These are phyloP conservation scores for Saccharomycodes ludwigii DNA, from an alignment of 805 yeast species.

Conservation along the genomic window DNA sequence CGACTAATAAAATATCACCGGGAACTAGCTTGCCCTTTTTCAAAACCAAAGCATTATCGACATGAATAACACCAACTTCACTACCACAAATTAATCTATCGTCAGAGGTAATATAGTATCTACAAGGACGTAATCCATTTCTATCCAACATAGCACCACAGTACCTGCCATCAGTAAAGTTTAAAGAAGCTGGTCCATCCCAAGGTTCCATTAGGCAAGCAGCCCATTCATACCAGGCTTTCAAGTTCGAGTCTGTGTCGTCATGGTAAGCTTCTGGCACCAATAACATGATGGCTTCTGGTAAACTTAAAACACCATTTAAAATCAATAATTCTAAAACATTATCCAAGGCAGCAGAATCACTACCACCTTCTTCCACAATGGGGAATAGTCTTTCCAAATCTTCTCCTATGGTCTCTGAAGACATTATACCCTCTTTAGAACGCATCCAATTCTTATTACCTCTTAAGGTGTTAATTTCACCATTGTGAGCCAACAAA, in stretches of 20 bases:
- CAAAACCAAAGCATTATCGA: slow-evolving; percentile 68
- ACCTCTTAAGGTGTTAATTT: slow-evolving; percentile 92
- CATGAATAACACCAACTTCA: slow-evolving; percentile 93
- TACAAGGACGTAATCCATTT: slow-evolving; percentile 96
- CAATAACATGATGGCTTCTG: slow-evolving; percentile 94
- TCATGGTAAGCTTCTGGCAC: slow-evolving; percentile 98
- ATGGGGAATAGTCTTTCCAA: slow-evolving; percentile 86
- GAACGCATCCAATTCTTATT: slow-evolving; percentile 99
- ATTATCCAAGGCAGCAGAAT: slow-evolving; percentile 95
- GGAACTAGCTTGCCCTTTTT: slow-evolving; percentile 93
- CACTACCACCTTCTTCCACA: slow-evolving; percentile 97
- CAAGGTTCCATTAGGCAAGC: slow-evolving; percentile 99
- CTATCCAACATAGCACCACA: slow-evolving; percentile 98
- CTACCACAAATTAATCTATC: slow-evolving; percentile 96
- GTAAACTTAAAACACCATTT: slow-evolving; percentile 83
- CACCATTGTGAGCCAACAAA: slow-evolving; percentile 98
- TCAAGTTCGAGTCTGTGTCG: slow-evolving; percentile 88
- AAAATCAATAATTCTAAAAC: slow-evolving; percentile 84
- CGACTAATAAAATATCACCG: slow-evolving; percentile 91
- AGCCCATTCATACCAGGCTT: slow-evolving; percentile 97
- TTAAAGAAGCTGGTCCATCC: slow-evolving; percentile 98
- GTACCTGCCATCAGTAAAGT: slow-evolving; percentile 94
- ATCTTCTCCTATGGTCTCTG: slow-evolving; percentile 79
- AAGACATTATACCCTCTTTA: slow-evolving; percentile 92
- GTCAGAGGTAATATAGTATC: slow-evolving; percentile 90